Evolutionary conservation across 176 grass and related monocot genomes (phyloP).

Genomic region (Themeda triandra): DNA sequence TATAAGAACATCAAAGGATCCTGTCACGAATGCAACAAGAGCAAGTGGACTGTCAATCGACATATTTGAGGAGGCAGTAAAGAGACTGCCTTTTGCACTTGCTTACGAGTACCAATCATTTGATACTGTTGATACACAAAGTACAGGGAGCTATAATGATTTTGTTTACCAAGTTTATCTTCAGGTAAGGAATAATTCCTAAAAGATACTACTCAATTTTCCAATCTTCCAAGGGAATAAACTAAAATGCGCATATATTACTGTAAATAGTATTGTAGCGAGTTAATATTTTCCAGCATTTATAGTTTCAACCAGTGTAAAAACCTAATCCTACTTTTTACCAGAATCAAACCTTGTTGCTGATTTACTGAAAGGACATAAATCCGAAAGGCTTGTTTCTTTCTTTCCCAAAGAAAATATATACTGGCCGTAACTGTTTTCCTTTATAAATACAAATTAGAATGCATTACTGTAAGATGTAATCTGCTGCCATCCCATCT

Average conservation of each 20-base stretch:
- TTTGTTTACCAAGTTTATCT: constrained; percentile 43
- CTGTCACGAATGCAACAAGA: constrained; percentile 19
- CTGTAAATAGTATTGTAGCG: background rate
- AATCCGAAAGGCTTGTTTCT: background rate
- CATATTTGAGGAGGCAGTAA: constrained; percentile 35
- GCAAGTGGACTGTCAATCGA: constrained; percentile 16
- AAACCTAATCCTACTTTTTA: background rate
- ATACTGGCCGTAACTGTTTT: background rate
- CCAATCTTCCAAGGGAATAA: background rate
- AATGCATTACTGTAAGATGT: background rate
- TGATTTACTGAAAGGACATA: background rate
- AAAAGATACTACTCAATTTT: background rate
- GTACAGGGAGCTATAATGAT: constrained; percentile 27
- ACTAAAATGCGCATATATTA: background rate
- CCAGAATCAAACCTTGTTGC: background rate
- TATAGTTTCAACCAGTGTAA: background rate
- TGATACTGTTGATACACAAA: background rate
- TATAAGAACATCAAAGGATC: constrained; percentile 7
- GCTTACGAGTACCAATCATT: constrained; percentile 31
- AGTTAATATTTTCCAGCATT: background rate
- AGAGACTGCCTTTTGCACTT: constrained; percentile 34
- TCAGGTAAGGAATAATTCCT: background rate
- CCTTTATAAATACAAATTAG: background rate
- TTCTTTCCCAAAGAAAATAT: background rate
- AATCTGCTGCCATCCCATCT: too few species aligned